Percentiles rank a stretch among this genome's conserved stretches.
These are phyloP conservation scores for Jamesozyma lodderae DNA, from an alignment of 805 yeast genomes.

Conservation along the genomic window DNA sequence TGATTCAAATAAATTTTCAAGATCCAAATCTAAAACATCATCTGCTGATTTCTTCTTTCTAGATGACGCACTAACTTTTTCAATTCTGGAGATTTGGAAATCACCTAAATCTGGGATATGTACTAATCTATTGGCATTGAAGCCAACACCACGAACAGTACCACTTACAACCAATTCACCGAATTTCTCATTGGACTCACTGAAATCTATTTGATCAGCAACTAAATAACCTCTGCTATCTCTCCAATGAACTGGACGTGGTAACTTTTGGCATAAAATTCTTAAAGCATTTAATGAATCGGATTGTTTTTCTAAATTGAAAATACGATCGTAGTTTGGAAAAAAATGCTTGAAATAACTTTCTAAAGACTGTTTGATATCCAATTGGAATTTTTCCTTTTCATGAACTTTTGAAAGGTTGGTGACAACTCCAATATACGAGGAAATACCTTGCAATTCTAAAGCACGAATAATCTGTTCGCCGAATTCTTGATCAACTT, in stretches of 20 bases:
- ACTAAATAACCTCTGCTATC: conserved; percentile 84
- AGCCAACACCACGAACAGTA: conserved; percentile 76
- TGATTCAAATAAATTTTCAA: conserved; percentile 25
- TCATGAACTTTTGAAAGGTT: conserved; percentile 60
- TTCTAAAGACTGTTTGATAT: conserved; percentile 52
- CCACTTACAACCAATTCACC: conserved; percentile 62
- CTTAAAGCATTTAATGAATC: conserved; percentile 73
- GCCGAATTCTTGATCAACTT: conserved; percentile 71
- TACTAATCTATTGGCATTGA: conserved; percentile 65
- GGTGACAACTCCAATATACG: conserved; percentile 69
- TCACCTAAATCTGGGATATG: conserved; percentile 91
- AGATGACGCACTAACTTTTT: conserved; percentile 34
- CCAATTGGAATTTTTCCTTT: conserved; percentile 68
- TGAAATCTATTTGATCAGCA: conserved; percentile 48
- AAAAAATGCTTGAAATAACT: conserved; percentile 67
- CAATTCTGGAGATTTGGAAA: conserved; percentile 63
- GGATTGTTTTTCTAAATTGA: conserved; percentile 52
- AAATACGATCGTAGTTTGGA: conserved; percentile 73
- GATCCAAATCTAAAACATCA: conserved; percentile 11
- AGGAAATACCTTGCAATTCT: conserved; percentile 85
- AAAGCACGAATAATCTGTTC: conserved; percentile 85
- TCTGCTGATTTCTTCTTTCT: conserved; percentile 23
- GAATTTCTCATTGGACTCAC: conserved; percentile 19
- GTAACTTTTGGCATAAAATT: conserved; percentile 73
- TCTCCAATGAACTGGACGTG: conserved; percentile 83